Evolutionary conservation across 2,329 filamentous ascomycete species (phyloP).

Genomic region (Exophiala mesophila): DNA sequence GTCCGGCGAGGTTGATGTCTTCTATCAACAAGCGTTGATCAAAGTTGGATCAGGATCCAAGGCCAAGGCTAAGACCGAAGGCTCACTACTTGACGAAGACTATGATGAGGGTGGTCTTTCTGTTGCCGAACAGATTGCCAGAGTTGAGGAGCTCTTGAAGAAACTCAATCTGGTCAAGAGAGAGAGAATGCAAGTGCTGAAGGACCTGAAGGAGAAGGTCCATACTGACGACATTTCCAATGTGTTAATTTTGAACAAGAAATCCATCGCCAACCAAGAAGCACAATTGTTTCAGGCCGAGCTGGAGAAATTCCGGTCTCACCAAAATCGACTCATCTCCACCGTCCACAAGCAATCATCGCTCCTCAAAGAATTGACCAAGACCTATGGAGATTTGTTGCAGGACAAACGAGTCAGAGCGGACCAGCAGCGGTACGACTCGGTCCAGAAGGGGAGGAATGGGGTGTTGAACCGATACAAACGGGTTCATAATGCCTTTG

Average conservation of each 20-base stretch:
- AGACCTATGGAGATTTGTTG: constrained; percentile 77
- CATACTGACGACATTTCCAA: constrained; percentile 91
- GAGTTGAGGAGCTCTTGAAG: constrained; percentile 83
- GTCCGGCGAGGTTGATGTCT: constrained; percentile 75
- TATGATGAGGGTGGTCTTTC: constrained; percentile 75
- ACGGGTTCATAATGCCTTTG: constrained; percentile 85
- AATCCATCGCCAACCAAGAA: constrained; percentile 88
- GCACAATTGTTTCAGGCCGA: constrained; percentile 89
- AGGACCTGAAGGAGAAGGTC: constrained; percentile 97
- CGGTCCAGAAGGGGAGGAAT: constrained; percentile 75
- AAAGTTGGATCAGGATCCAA: constrained; percentile 63
- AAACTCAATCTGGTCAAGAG: constrained; percentile 89
- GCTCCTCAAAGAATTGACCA: constrained; percentile 89
- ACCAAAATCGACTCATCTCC: constrained; percentile 85
- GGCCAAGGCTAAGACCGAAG: constrained; percentile 61
- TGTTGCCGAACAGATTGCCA: constrained; percentile 82
- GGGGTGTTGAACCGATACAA: constrained; percentile 82
- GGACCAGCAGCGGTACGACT: constrained; percentile 93
- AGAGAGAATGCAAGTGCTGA: constrained; percentile 84
- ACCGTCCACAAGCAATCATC: constrained; percentile 93
- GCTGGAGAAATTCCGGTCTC: constrained; percentile 92
- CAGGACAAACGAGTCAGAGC: constrained; percentile 91
- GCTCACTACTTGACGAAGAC: constrained; percentile 83
- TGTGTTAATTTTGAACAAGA: constrained; percentile 95
- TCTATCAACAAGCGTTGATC: constrained; percentile 82